A percentile compares a stretch with the other conserved stretches of the same genome.
Evolutionary conservation across 2,329 filamentous ascomycete genomes (phyloP).

Genomic region (Trichoderma oligosporum): DNA sequence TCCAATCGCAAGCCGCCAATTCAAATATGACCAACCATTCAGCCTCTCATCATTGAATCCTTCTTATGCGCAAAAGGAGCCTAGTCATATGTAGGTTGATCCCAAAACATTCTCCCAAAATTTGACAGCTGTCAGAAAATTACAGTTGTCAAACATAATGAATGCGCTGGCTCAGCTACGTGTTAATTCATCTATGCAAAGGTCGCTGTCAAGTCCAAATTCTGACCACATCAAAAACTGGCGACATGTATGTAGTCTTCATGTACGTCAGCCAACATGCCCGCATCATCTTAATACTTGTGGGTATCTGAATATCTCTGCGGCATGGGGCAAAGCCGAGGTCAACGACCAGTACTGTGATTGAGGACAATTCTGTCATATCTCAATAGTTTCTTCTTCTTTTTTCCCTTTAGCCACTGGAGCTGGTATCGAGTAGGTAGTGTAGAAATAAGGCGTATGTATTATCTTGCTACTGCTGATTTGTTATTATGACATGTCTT

Average conservation of each 20-base stretch:
- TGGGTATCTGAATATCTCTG: not conserved
- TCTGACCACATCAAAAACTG: slow-evolving; percentile 7
- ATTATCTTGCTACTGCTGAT: not conserved
- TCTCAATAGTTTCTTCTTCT: too few species aligned
- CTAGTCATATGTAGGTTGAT: not conserved
- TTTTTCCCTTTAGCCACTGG: not conserved
- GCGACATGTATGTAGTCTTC: not conserved
- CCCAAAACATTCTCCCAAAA: not conserved
- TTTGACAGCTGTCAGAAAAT: not conserved
- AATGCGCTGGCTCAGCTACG: slow-evolving; percentile 6
- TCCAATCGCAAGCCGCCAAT: not conserved
- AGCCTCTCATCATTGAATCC: not conserved
- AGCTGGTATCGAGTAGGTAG: not conserved
- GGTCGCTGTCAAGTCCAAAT: not conserved
- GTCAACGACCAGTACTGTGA: not conserved
- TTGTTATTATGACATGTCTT: slow-evolving; percentile 2
- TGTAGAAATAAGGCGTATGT: not conserved
- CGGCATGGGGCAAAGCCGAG: not conserved
- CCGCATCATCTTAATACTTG: not conserved
- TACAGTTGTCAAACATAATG: not conserved
- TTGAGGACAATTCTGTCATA: not conserved
- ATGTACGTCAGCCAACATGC: slow-evolving; percentile 4
- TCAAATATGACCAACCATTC: not conserved
- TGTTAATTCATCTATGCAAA: not conserved
- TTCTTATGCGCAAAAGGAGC: not conserved